Evolutionary conservation across 805 yeast genomes (phyloP).

Genomic region (Ogataea methanolica): DNA sequence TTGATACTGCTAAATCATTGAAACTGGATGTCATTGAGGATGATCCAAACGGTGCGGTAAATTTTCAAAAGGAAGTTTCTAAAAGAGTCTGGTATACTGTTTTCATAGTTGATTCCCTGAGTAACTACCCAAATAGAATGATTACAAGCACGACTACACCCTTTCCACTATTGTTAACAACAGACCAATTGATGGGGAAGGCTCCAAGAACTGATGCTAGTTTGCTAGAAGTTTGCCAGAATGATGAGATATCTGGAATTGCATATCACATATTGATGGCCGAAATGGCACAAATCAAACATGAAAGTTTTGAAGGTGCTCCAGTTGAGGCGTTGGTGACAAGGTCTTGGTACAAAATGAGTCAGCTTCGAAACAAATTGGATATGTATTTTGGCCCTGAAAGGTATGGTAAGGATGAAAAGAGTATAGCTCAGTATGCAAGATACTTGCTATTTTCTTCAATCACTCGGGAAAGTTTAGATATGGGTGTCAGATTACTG

Average conservation of each 20-base stretch:
- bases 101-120: slow-evolving; percentile 22
- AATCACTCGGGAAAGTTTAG: slow-evolving; percentile 20
- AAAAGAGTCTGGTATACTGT: slow-evolving; percentile 23
- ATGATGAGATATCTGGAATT: slow-evolving; percentile 19
- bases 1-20: slow-evolving; percentile 17
- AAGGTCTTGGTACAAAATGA: slow-evolving; percentile 13
- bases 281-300: slow-evolving; percentile 18
- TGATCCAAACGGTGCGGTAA: not conserved
- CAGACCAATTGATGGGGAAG: slow-evolving; percentile 10
- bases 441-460: slow-evolving; percentile 20
- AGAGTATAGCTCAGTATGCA: slow-evolving; percentile 17
- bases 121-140: slow-evolving; percentile 21
- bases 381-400: slow-evolving; percentile 7
- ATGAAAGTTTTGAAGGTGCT: slow-evolving; percentile 13
- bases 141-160: slow-evolving; percentile 17
- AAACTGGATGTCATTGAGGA: slow-evolving; percentile 8
- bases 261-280: slow-evolving; percentile 18
- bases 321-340: slow-evolving; percentile 3
- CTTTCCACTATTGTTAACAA: slow-evolving; percentile 16
- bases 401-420: not conserved
- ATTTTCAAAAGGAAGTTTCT: slow-evolving; percentile 16
- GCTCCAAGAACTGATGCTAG: not conserved
- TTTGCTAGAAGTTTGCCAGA: slow-evolving; percentile 5
- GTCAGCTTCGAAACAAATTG: slow-evolving; percentile 6
- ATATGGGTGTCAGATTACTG: slow-evolving; percentile 19